These are phyloP conservation scores for Penicillium sp. DNA, from an alignment of 2,329 filamentous ascomycete genomes.

Conservation along the genomic window DNA sequence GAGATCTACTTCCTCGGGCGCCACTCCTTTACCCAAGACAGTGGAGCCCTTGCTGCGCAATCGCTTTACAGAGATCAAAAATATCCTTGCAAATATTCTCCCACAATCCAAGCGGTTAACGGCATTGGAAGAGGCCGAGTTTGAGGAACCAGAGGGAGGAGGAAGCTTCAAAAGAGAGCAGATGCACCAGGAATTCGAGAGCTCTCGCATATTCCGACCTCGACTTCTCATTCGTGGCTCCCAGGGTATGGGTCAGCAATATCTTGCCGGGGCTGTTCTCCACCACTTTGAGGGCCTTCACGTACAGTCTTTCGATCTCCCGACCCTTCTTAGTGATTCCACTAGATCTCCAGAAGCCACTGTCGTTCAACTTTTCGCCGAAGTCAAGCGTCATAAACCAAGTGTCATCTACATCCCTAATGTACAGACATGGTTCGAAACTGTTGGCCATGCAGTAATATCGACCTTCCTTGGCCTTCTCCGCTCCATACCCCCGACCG, in stretches of 20 bases:
- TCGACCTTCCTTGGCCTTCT: constrained; percentile 81
- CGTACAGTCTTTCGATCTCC: constrained; percentile 89
- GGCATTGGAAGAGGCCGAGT: constrained; percentile 91
- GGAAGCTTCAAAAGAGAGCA: constrained; percentile 82
- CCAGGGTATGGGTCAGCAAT: constrained; percentile 89
- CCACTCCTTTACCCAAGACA: constrained; percentile 71
- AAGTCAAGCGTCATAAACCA: constrained; percentile 90
- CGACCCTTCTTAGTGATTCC: constrained; percentile 78
- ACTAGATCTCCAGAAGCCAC: constrained; percentile 79
- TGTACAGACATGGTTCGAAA: constrained; percentile 80
- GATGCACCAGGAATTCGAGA: constrained; percentile 75
- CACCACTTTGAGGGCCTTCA: constrained; percentile 92
- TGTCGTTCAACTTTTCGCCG: constrained; percentile 83
- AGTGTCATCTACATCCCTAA: constrained; percentile 93
- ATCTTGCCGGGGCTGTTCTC: constrained; percentile 77
- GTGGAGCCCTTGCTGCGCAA: constrained; percentile 77
- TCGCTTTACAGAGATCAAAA: constrained; percentile 67
- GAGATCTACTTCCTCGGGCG: constrained; percentile 78
- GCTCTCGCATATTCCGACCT: constrained; percentile 81
- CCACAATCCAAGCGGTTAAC: constrained; percentile 83
- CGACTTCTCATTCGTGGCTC: constrained; percentile 77
- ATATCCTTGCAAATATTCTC: constrained; percentile 68
- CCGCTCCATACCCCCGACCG: constrained; percentile 78
- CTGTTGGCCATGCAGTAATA: constrained; percentile 61
- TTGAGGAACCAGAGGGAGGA: constrained; percentile 76